These are phyloP conservation scores for Roridomyces roridus DNA, from an alignment of 768 basidiomycete species.

Conservation along the genomic window DNA sequence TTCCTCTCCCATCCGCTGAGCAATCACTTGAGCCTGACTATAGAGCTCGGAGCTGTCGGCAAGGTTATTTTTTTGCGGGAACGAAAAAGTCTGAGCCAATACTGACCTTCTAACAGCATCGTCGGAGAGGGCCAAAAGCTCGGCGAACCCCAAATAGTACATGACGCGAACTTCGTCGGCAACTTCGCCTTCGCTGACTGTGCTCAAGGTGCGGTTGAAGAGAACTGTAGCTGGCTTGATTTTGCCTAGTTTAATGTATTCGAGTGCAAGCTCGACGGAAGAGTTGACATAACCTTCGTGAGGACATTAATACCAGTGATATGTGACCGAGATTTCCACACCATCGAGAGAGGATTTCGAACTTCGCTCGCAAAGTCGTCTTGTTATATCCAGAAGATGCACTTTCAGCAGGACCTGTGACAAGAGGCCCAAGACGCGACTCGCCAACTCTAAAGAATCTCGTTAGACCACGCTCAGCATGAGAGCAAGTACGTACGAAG, in stretches of 20 bases:
- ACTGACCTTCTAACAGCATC: constrained; percentile 66
- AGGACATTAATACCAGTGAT: not conserved
- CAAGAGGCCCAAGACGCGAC: constrained; percentile 71
- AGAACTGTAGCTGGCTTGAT: constrained; percentile 67
- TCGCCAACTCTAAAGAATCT: constrained; percentile 51
- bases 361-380: constrained; percentile 62
- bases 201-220: constrained; percentile 61
- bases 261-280: constrained; percentile 77
- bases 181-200: constrained; percentile 48
- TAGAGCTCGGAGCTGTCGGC: constrained; percentile 55
- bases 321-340: constrained; percentile 31
- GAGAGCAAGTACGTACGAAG: constrained; percentile 54
- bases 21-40: constrained; percentile 61
- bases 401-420: constrained; percentile 71
- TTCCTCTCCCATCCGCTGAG: constrained; percentile 44
- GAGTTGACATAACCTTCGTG: constrained; percentile 63
- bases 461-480: not conserved
- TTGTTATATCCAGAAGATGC: constrained; percentile 66
- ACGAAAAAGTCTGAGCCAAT: not conserved
- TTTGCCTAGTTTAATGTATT: constrained; percentile 83
- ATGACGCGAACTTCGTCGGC: constrained; percentile 59
- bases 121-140: constrained; percentile 65
- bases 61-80: constrained; percentile 2
- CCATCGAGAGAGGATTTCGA: constrained; percentile 51
- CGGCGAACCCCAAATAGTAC: constrained; percentile 70